A percentile compares a stretch with the other conserved stretches of the same genome.
These are phyloP conservation scores for Aegilops sharonensis DNA, from an alignment of 176 grass and related monocot genomes.

Conservation along the genomic window DNA sequence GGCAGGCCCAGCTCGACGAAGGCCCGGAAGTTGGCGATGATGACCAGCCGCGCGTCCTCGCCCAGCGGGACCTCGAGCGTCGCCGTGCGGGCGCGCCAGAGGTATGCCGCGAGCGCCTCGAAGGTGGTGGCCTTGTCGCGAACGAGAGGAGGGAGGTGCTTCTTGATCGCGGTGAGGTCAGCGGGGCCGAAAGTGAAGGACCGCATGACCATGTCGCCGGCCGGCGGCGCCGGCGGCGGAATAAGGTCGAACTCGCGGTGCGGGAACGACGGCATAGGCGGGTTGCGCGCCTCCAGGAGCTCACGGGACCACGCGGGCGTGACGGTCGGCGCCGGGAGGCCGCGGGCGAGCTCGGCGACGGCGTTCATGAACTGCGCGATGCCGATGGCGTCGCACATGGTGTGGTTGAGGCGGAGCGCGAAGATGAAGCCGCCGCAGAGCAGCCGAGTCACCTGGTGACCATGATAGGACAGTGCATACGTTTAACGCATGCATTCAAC, in stretches of 20 bases:
- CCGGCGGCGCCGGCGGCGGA: background rate
- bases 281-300: constrained; percentile 37
- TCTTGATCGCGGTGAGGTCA: constrained; percentile 9
- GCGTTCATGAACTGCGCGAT: constrained; percentile 39
- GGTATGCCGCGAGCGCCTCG: constrained; percentile 30
- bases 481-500: background rate
- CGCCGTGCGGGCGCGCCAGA: constrained; percentile 31
- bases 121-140: constrained; percentile 1
- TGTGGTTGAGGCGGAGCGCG: constrained; percentile 41
- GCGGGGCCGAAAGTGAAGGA: constrained; percentile 14
- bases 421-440: constrained; percentile 56
- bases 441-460: constrained; percentile 50
- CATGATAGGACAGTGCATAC: background rate
- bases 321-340: background rate
- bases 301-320: constrained; percentile 42
- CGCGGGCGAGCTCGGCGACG: constrained; percentile 26
- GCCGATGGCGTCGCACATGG: constrained; percentile 48
- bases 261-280: constrained; percentile 21
- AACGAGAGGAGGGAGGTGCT: background rate
- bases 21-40: constrained; percentile 13
- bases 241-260: constrained; percentile 37
- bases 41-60: background rate
- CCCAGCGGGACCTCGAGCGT: background rate
- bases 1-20: constrained; percentile 2
- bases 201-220: background rate